Percentiles rank a stretch among this genome's conserved stretches.
Evolutionary conservation across 805 yeast species (phyloP).

Genomic region (Metschnikowia continentalis): DNA sequence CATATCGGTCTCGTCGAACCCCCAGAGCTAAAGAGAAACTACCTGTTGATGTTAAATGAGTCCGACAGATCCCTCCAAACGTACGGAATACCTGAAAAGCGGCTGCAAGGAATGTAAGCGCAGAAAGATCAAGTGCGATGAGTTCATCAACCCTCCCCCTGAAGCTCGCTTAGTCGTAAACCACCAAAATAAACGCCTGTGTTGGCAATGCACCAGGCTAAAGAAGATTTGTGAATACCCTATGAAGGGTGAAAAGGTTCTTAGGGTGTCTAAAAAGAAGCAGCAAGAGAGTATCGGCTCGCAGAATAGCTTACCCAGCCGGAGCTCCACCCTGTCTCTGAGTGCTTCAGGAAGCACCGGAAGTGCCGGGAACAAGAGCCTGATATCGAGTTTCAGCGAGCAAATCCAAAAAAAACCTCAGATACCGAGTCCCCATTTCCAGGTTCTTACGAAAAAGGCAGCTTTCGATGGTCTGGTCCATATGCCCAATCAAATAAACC

Average conservation of each 20-base stretch:
- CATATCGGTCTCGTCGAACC: background rate
- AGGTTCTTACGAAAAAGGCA: background rate
- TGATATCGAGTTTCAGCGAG: background rate
- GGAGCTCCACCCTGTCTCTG: background rate
- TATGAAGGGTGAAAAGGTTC: slow-evolving; percentile 31
- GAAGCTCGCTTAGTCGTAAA: slow-evolving; percentile 13
- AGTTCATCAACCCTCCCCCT: slow-evolving; percentile 17
- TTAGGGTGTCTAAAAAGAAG: slow-evolving; percentile 13
- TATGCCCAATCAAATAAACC: background rate
- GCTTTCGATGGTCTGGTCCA: background rate
- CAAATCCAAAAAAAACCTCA: background rate
- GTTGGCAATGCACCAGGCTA: slow-evolving; percentile 34
- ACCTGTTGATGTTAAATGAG: background rate
- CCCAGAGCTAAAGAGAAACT: background rate
- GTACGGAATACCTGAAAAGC: slow-evolving; percentile 29
- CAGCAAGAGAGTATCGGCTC: background rate
- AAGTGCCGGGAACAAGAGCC: background rate
- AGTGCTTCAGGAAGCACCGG: background rate
- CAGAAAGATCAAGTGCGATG: slow-evolving; percentile 41
- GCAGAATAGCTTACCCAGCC: background rate
- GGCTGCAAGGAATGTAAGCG: slow-evolving; percentile 44
- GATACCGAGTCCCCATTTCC: background rate
- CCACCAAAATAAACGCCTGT: slow-evolving; percentile 24
- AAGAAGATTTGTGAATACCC: slow-evolving; percentile 37
- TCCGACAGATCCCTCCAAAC: slow-evolving; percentile 1